A percentile compares a stretch with the other conserved stretches of the same genome.
Conservation (phyloP, 2,329 filamentous ascomycete genomes). For the Colletotrichum melonis region DNA sequence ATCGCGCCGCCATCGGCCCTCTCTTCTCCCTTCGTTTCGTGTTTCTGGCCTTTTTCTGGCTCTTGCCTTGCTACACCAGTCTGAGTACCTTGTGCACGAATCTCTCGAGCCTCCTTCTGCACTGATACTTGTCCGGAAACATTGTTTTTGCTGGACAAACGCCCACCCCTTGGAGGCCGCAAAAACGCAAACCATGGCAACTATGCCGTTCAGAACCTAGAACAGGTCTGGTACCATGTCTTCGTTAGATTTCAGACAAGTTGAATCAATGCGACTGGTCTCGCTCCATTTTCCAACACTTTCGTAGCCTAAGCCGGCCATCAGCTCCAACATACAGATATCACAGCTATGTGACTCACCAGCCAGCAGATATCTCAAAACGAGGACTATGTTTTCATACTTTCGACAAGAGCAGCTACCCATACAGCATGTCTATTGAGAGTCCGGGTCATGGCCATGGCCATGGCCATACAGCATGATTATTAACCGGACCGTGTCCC, state of each 20-base stretch:
- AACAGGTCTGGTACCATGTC: neutral
- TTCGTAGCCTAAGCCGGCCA: neutral
- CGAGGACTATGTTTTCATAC: neutral
- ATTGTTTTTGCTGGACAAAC: conserved; percentile 28
- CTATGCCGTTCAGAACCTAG: neutral
- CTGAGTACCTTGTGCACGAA: neutral
- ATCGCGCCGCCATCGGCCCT: neutral
- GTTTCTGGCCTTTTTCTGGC: neutral
- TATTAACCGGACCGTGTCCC: neutral
- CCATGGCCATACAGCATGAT: neutral
- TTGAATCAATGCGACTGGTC: neutral
- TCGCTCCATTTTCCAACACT: neutral
- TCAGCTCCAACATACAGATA: neutral
- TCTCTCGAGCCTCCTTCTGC: neutral
- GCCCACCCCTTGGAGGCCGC: neutral
- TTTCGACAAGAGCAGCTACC: neutral
- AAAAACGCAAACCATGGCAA: conserved; percentile 15
- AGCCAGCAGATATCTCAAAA: neutral
- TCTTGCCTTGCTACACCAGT: neutral
- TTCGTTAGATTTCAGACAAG: neutral
- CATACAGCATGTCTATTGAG: neutral
- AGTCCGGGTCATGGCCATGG: neutral
- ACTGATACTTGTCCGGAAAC: neutral
- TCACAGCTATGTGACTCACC: neutral
- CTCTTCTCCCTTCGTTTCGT: neutral